These are phyloP conservation scores for Fusarium domesticum DNA, from an alignment of 2,329 filamentous ascomycete genomes.

Conservation along the genomic window DNA sequence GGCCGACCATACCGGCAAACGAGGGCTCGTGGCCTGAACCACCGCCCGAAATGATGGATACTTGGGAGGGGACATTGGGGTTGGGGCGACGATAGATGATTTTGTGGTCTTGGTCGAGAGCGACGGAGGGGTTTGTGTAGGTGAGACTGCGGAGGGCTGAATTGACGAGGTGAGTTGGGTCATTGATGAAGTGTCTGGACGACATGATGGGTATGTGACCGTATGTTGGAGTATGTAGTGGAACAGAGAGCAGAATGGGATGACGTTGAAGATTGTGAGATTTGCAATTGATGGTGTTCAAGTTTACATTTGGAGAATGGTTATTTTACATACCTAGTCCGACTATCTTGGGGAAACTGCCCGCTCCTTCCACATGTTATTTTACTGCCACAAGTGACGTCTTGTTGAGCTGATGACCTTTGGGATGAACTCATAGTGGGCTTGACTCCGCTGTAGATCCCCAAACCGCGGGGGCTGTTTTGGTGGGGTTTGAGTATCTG, in stretches of 20 bases:
- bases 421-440: background rate
- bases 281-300: background rate
- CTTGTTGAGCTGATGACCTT: background rate
- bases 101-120: constrained; percentile 76
- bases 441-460: background rate
- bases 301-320: background rate
- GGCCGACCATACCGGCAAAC: constrained; percentile 81
- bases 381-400: too few relatives aligned
- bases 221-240: constrained; percentile 1
- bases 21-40: constrained; percentile 89
- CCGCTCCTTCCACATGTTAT: too few relatives aligned
- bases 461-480: background rate
- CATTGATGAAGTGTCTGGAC: constrained; percentile 84
- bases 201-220: constrained; percentile 39
- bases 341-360: too few relatives aligned
- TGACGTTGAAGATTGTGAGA: constrained; percentile 4
- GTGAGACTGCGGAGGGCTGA: constrained; percentile 74
- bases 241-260: too few relatives aligned
- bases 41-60: constrained; percentile 83
- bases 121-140: constrained; percentile 78
- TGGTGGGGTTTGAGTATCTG: background rate
- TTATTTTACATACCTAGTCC: too few relatives aligned
- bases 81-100: constrained; percentile 71
- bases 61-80: constrained; percentile 51
- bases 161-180: constrained; percentile 74